Conservation (phyloP, 306 rosid species). For the Vicia villosa region DNA sequence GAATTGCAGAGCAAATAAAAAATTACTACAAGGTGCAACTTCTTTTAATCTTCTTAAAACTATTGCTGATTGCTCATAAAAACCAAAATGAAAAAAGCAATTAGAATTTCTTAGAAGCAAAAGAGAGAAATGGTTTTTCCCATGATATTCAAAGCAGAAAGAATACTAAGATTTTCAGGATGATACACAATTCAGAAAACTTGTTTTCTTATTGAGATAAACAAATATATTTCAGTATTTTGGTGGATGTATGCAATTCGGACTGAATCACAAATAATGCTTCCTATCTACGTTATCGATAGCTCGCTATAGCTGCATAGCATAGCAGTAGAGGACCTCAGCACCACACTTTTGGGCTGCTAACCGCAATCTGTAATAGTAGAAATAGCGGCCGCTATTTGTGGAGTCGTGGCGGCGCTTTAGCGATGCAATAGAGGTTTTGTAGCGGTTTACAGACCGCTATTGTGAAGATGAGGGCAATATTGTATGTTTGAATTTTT, state of each 20-base stretch:
- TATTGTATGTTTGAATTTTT: no score
- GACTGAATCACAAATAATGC: background rate
- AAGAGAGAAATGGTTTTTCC: background rate
- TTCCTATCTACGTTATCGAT: no score
- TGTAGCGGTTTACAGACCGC: no score
- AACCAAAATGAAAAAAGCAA: background rate
- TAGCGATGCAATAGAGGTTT: no score
- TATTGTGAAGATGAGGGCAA: no score
- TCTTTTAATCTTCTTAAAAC: background rate
- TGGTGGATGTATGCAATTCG: background rate
- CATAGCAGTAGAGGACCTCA: no score
- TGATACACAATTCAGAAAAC: background rate
- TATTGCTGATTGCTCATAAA: background rate
- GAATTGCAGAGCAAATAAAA: constrained; percentile 1
- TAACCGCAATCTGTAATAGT: no score
- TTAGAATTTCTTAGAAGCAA: background rate
- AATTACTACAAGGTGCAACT: constrained; percentile 3
- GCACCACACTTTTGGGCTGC: no score
- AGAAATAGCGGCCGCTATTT: no score
- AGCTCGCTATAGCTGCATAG: no score
- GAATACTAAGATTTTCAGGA: background rate
- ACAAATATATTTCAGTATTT: background rate
- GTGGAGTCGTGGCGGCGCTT: no score
- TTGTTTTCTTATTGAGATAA: background rate
- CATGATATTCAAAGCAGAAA: background rate